Base-by-base conservation (phyloP, 495 filamentous ascomycete genomes). In the Parachaetomium inaequale region DNA sequence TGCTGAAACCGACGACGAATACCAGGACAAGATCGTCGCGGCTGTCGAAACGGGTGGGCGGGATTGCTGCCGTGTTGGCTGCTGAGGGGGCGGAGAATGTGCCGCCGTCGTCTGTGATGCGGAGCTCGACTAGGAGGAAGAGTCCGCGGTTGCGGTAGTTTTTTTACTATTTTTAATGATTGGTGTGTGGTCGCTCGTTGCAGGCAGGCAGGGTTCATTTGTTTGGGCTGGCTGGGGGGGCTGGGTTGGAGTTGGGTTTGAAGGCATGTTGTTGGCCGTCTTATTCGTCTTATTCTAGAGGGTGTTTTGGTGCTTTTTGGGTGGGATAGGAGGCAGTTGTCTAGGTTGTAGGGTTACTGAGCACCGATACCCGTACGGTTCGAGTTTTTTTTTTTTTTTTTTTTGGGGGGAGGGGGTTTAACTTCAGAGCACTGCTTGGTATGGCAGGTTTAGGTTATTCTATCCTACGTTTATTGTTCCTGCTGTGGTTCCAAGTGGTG, bases 71-170 rank as follows among this genome's bases (percentile, higher is more conserved):
- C 47, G 61, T 80, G 72, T n/a, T n/a, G n/a, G n/a, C n/a, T n/a
- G 74, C 74, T 58, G 86, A 87, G 47, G 87, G 85, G 8, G 74
- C 82, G 26, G 87, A 88, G 69, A 89, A 89, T 65, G 62, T 84
- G 43, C 82, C 81, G 10, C 79, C 74, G 3, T 69, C 78, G 40
- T n/a, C n/a, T n/a, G 67, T n/a, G 29, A 70, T 80, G 58, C 77
- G 79, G 63, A 77, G 79, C 31, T 67, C 72, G 34, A 63, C 71
- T 62, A 75, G 78, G 69, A 80, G 81, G 70, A 81, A 82, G 72
- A 84, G 81, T 67, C 81, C 81, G 7, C 67, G 81, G 66, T 61
- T 81, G 61, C 66, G 73, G 21, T 79, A 21, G 15, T 15, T 36
- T n/a, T n/a, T n/a, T 2, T 34, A 47, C 17, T 15, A 1, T 2